phyloP scores from a whole-genome alignment of 1,284 basidiomycete species.

The Sphaerobolus stellatus region DNA sequence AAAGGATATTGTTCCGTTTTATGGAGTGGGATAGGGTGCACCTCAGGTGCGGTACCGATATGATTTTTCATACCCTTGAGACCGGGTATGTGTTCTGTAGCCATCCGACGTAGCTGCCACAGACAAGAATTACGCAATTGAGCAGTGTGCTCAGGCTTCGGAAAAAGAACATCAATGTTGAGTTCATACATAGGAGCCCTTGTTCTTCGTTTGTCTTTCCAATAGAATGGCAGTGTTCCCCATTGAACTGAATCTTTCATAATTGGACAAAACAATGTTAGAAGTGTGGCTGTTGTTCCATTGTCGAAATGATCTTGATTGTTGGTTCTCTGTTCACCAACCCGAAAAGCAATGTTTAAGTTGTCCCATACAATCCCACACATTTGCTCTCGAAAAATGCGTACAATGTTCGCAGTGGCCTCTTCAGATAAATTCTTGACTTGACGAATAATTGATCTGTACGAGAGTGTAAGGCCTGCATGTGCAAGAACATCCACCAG shows the following conservation, averaged over 20 bases:
- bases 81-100: slow-evolving; percentile 13
- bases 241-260: slow-evolving; percentile 33
- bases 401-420: slow-evolving; percentile 3
- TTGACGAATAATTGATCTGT: slow-evolving; percentile 21
- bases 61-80: not conserved
- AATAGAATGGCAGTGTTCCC: slow-evolving; percentile 24
- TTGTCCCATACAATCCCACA: slow-evolving; percentile 32
- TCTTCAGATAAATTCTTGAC: slow-evolving; percentile 26
- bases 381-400: slow-evolving; percentile 16
- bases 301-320: slow-evolving; percentile 30
- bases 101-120: slow-evolving; percentile 17
- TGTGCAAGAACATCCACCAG: slow-evolving; percentile 16
- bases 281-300: slow-evolving; percentile 28
- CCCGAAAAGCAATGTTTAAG: slow-evolving; percentile 29
- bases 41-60: slow-evolving; percentile 7
- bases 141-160: not conserved
- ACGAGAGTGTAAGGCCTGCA: slow-evolving; percentile 28
- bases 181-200: not conserved
- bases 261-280: slow-evolving; percentile 24
- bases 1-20: slow-evolving; percentile 18
- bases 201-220: slow-evolving; percentile 21
- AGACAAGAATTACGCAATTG: slow-evolving; percentile 7
- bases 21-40: slow-evolving; percentile 18
- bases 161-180: not conserved
- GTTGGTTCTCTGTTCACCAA: slow-evolving; percentile 20